A percentile compares a stretch with the other conserved stretches of the same genome.
Evolutionary conservation across 305 asterid genomes (phyloP).

Genomic region (Fraxinus paxiana): DNA sequence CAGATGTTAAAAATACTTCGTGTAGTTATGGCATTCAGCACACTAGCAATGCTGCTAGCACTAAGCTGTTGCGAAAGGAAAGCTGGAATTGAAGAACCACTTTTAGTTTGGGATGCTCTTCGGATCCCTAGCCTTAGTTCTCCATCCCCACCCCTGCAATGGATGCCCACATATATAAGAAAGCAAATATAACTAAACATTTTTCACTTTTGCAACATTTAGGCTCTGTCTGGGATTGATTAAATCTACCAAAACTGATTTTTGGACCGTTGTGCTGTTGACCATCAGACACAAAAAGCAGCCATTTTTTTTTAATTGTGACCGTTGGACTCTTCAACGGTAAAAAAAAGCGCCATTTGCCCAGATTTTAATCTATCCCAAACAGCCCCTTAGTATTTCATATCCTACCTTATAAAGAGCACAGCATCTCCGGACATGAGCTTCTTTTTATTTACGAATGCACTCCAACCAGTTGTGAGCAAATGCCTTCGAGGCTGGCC

Average conservation of each 20-base stretch:
- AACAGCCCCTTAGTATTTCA: neutral
- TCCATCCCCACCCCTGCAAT: conserved; percentile 87
- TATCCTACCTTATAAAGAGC: conserved; percentile 72
- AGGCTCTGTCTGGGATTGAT: neutral
- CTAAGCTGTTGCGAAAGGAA: conserved; percentile 42
- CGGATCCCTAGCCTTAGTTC: conserved; percentile 95
- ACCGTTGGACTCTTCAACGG: too few species aligned
- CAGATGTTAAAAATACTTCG: conserved; percentile 55
- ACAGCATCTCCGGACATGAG: conserved; percentile 95
- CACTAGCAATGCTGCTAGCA: conserved; percentile 51
- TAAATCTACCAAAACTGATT: too few species aligned
- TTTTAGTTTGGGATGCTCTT: conserved; percentile 67
- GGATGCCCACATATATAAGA: conserved; percentile 9
- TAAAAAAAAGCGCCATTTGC: too few species aligned
- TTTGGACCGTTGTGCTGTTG: too few species aligned
- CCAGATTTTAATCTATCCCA: too few species aligned
- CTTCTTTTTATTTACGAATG: conserved; percentile 91
- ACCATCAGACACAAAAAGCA: too few species aligned
- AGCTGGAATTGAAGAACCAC: conserved; percentile 42
- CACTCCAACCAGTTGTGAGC: conserved; percentile 99
- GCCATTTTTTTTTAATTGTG: too few species aligned
- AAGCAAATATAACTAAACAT: neutral
- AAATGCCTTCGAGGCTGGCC: conserved; percentile 99
- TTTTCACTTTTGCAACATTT: neutral
- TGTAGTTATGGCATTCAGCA: conserved; percentile 60